phyloP scores from a whole-genome alignment of 352 stramenopile genomes.

The Blastocystis sp. region DNA sequence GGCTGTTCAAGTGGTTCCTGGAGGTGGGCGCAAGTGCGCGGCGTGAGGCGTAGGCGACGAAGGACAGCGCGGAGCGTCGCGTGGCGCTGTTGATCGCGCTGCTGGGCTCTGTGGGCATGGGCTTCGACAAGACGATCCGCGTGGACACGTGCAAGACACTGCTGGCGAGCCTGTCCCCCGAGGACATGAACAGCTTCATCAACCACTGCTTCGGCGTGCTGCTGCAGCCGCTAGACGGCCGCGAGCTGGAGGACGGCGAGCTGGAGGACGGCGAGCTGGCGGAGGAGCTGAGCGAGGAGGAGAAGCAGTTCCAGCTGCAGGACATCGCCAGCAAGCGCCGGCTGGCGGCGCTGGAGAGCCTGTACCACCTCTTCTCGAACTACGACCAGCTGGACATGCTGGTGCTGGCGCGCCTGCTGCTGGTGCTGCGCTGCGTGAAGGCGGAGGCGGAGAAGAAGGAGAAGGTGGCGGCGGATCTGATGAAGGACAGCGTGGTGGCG shows the following conservation, averaged over 20 bases:
- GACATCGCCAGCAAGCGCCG: conserved; percentile 1
- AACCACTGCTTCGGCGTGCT: conserved; percentile 32
- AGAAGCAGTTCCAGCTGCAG: background rate
- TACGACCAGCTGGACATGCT: background rate
- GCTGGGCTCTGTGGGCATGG: conserved; percentile 19
- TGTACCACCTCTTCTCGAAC: conserved; percentile 27
- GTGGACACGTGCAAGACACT: conserved; percentile 17
- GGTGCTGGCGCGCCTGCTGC: background rate
- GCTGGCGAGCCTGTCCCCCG: conserved; percentile 2
- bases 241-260: background rate
- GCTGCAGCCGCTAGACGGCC: background rate
- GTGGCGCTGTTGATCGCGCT: conserved; percentile 20
- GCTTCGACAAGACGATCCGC: conserved; percentile 7
- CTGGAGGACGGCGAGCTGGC: background rate
- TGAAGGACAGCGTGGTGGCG: background rate
- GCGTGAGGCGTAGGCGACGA: conserved; percentile 16
- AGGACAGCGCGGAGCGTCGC: conserved; percentile 4
- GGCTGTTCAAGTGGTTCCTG: conserved; percentile 20
- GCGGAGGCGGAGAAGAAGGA: background rate
- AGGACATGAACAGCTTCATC: conserved; percentile 13
- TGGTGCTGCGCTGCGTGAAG: conserved; percentile 7
- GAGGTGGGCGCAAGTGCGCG: background rate
- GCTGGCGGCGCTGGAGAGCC: conserved; percentile 14
- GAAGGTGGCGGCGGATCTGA: background rate
- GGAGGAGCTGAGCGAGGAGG: conserved; percentile 1